phyloP scores from a whole-genome alignment of 1,284 basidiomycete species.

The Trametes polyzona region DNA sequence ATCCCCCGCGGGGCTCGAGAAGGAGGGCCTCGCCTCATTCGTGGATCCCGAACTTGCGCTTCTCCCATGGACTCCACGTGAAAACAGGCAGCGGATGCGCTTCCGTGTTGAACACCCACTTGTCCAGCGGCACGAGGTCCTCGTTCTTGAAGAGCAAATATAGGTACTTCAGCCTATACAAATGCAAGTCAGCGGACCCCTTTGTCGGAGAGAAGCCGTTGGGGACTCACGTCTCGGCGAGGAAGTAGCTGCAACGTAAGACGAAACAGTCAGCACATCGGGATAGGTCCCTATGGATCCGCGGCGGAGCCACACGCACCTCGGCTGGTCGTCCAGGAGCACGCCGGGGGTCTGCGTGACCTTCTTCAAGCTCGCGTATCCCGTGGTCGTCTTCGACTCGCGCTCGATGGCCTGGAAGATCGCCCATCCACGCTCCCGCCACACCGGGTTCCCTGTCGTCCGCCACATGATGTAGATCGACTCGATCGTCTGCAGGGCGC shows the following conservation, averaged over 20 bases:
- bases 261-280: not conserved
- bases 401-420: conserved; percentile 74
- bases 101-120: conserved; percentile 87
- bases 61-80: conserved; percentile 51
- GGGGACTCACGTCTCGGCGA: conserved; percentile 63
- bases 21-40: conserved; percentile 3
- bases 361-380: conserved; percentile 59
- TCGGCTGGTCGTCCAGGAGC: conserved; percentile 65
- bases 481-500: conserved; percentile 58
- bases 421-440: conserved; percentile 76
- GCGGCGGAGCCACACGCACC: conserved; percentile 42
- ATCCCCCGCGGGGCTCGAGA: not conserved
- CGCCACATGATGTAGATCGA: conserved; percentile 59
- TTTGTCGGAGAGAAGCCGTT: not conserved
- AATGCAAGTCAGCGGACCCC: not conserved
- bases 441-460: conserved; percentile 63
- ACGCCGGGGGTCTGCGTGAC: conserved; percentile 44
- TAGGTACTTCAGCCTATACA: conserved; percentile 60
- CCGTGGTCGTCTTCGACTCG: conserved; percentile 52
- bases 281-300: not conserved
- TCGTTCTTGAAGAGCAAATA: conserved; percentile 64
- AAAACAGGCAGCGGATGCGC: conserved; percentile 78
- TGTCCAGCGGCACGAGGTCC: conserved; percentile 62
- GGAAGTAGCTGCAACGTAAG: conserved; percentile 54
- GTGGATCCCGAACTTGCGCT: conserved; percentile 29